phyloP scores from a whole-genome alignment of 2,329 filamentous ascomycete species.

The Aspergillus quadrilineatus region DNA sequence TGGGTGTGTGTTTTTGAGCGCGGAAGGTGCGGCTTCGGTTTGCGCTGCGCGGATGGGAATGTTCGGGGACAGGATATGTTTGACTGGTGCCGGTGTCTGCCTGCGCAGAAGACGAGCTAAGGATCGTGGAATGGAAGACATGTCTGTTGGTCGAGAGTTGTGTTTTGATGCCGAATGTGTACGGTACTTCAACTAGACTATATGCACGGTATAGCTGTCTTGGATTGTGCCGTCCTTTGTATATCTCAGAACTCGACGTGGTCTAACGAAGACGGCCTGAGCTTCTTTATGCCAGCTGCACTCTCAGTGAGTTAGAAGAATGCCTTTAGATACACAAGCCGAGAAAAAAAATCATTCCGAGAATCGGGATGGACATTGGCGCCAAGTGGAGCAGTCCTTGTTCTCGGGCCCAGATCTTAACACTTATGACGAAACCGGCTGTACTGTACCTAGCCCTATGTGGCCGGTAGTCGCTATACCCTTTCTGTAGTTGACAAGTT shows the following conservation, averaged over 20 bases:
- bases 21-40: conserved; percentile 7
- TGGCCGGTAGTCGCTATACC: neutral
- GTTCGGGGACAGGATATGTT: neutral
- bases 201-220: too few species aligned
- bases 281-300: too few species aligned
- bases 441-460: neutral
- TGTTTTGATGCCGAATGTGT: neutral
- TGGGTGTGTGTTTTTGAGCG: conserved; percentile 4
- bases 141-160: neutral
- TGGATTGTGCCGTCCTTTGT: neutral
- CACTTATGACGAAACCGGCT: neutral
- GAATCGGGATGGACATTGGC: conserved; percentile 8
- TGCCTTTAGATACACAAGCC: too few species aligned
- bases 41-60: conserved; percentile 4
- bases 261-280: too few species aligned
- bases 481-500: neutral
- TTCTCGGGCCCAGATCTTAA: neutral
- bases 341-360: conserved; percentile 7
- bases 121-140: conserved; percentile 10
- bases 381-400: conserved; percentile 12
- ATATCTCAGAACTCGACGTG: too few species aligned
- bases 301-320: too few species aligned
- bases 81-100: conserved; percentile 1
- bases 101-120: conserved; percentile 10
- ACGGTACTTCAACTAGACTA: too few species aligned